Base-by-base conservation (phyloP, 1,284 basidiomycete genomes). In the Rhodotorula sp. region DNA sequence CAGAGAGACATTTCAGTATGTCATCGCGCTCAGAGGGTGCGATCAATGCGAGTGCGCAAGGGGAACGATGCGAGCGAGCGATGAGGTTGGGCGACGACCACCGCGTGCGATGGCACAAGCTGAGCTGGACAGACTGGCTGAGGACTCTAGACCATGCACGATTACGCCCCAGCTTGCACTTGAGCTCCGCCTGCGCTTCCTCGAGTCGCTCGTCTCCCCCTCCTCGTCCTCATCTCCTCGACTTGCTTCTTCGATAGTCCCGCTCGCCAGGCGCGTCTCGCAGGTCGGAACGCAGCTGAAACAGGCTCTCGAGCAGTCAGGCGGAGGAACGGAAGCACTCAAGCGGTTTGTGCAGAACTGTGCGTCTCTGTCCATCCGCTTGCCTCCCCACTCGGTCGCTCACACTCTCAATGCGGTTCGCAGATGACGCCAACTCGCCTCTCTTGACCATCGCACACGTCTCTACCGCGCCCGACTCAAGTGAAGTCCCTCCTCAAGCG, bases 371-470 rank as follows among this genome's bases (percentile, higher is more conserved):
- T 44, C 20, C 22, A 28, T 46, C 4, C 16, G 4, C 24, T 59
- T 24, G 10, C 28, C 34, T 4, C n/a, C 24, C 34, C 16, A n/a
- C 44, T 30, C 10, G 28, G 16, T 4, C 40, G 60, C 58, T 63
- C 46, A 60, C 48, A 5, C 22, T 10, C 24, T 26, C 54, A 1
- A 10, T 15, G 11, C 30, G 9, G 18, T 37, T 15, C 46, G 37
- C 54, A 78, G 77, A 78, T 61, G 76, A 78, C 40, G 60, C 69
- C 24, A 78, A 78, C 59, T 67, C 74, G 6, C 76, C 77, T 0
- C 62, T 78, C 7, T 71, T 78, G 4, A 30, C 60, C 7, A 8
- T 53, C 26, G 26, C 37, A 8, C 63, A 68, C 13, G 63, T 73
- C 9, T 69, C 73, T 8, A 51, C 69, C 9, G 47, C 54, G 2